These are phyloP conservation scores for Manihot esculenta DNA, from an alignment of 441 rosid genomes.

Conservation along the genomic window DNA sequence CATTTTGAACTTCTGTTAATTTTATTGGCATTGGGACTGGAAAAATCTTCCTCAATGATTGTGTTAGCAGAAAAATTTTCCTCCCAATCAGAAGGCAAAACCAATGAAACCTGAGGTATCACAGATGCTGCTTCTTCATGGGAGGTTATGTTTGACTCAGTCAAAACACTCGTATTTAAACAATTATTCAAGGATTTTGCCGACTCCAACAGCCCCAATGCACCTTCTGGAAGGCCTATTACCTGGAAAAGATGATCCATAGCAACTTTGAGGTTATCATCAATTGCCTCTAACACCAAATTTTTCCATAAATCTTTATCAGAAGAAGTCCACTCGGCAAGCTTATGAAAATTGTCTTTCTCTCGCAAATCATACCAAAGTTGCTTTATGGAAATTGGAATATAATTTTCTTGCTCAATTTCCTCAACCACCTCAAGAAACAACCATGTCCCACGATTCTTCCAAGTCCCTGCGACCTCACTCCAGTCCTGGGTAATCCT, in stretches of 20 bases:
- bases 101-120: conserved; percentile 25
- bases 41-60: conserved; percentile 22
- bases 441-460: conserved; percentile 62
- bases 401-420: conserved; percentile 27
- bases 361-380: conserved; percentile 76
- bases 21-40: conserved; percentile 22
- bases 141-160: conserved; percentile 12
- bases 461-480: conserved; percentile 45
- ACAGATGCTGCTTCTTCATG: conserved; percentile 20
- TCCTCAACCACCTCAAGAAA: conserved; percentile 60
- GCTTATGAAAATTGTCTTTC: conserved; percentile 36
- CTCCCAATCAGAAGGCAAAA: conserved; percentile 27
- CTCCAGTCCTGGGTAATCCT: conserved; percentile 78
- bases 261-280: conserved; percentile 39
- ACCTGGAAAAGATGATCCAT: conserved; percentile 28
- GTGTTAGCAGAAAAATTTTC: conserved; percentile 22
- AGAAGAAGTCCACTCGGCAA: conserved; percentile 59
- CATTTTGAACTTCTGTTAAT: conserved; percentile 6
- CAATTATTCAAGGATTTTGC: conserved; percentile 17
- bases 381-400: conserved; percentile 57
- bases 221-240: conserved; percentile 24
- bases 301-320: conserved; percentile 47
- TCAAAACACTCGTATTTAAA: conserved; percentile 10
- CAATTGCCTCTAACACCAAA: conserved; percentile 47
- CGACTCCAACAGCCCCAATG: conserved; percentile 16